phyloP scores from a whole-genome alignment of 768 basidiomycete species.

The Suillus clintonianus region DNA sequence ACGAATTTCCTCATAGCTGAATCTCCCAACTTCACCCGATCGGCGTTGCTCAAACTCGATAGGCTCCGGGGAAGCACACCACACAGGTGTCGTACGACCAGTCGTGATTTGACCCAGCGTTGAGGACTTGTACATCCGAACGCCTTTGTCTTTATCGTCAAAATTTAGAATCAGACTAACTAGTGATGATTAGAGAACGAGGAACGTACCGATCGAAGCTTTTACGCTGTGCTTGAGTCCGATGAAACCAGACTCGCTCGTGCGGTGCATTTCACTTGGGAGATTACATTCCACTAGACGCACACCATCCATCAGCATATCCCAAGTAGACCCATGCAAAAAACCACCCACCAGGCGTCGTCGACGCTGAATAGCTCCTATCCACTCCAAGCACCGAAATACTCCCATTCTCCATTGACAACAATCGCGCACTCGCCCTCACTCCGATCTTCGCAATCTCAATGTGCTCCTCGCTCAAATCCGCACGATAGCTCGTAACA shows the following conservation, averaged over 20 bases:
- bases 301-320: neutral
- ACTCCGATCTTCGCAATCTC: conserved; percentile 32
- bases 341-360: conserved; percentile 8
- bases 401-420: conserved; percentile 26
- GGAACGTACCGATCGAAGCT: conserved; percentile 65
- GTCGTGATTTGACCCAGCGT: conserved; percentile 42
- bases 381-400: conserved; percentile 13
- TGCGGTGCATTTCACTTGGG: conserved; percentile 25
- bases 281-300: conserved; percentile 19
- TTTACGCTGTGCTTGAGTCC: conserved; percentile 71
- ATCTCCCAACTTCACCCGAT: conserved; percentile 33
- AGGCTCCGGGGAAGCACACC: conserved; percentile 31
- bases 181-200: neutral
- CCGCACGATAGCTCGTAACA: conserved; percentile 7
- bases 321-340: neutral
- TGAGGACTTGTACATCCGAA: conserved; percentile 68
- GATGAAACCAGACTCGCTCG: conserved; percentile 41
- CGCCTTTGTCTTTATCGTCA: conserved; percentile 57
- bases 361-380: conserved; percentile 12
- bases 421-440: conserved; percentile 29
- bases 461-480: conserved; percentile 28
- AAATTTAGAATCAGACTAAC: neutral
- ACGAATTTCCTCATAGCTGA: conserved; percentile 36
- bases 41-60: conserved; percentile 33
- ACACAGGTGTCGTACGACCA: conserved; percentile 29